Conservation (phyloP, 805 yeast species). For the Suhomyces prunicola region DNA sequence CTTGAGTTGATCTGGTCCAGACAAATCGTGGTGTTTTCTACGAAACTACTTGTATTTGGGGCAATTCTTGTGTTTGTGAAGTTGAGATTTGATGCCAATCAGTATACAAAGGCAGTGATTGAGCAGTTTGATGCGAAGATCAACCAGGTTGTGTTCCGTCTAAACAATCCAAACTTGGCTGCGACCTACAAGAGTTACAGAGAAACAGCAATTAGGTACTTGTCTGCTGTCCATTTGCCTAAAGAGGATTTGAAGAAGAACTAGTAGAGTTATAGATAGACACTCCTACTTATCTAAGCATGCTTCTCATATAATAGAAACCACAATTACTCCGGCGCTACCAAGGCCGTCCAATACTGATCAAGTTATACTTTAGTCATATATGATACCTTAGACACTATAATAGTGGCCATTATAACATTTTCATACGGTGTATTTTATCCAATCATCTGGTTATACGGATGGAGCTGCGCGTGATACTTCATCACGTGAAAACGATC, state of each 20-base stretch:
- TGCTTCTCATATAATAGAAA: too few species aligned
- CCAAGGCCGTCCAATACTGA: too few species aligned
- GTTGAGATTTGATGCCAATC: constrained; percentile 32
- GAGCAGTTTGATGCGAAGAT: constrained; percentile 44
- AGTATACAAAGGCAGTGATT: constrained; percentile 37
- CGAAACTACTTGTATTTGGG: constrained; percentile 33
- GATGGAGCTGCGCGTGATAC: too few species aligned
- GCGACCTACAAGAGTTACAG: constrained; percentile 21
- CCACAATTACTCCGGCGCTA: too few species aligned
- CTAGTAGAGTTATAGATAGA: not conserved
- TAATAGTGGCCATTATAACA: too few species aligned
- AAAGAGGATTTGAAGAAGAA: constrained; percentile 8
- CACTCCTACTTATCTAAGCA: too few species aligned
- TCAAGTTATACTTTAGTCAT: too few species aligned
- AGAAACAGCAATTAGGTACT: constrained; percentile 13
- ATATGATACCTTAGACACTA: too few species aligned
- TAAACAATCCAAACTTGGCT: constrained; percentile 8
- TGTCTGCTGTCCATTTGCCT: constrained; percentile 24
- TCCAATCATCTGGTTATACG: too few species aligned
- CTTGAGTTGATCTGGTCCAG: constrained; percentile 21
- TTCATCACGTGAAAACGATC: not conserved
- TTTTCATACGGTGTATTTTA: too few species aligned
- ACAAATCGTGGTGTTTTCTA: constrained; percentile 24
- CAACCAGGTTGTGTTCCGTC: constrained; percentile 19
- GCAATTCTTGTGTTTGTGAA: constrained; percentile 31